Conservation (phyloP, 805 yeast genomes). For the Suhomyces sp. region DNA sequence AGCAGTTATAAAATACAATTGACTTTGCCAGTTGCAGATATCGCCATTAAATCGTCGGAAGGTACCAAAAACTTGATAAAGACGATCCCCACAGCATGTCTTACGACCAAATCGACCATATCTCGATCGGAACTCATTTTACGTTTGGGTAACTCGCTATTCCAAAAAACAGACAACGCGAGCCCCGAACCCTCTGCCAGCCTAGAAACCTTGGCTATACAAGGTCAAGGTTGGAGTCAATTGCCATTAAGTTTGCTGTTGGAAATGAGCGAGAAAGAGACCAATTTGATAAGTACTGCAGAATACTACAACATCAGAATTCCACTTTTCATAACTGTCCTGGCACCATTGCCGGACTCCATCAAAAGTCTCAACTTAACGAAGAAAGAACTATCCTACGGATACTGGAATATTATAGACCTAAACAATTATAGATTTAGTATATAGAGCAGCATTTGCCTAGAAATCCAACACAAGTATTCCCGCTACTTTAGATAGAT, state of each 20-base stretch:
- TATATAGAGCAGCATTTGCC: not conserved
- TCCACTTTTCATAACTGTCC: slow-evolving; percentile 30
- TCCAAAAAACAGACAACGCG: not conserved
- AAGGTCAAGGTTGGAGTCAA: slow-evolving; percentile 34
- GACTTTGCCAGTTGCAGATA: slow-evolving; percentile 25
- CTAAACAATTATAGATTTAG: slow-evolving; percentile 7
- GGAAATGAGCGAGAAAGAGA: slow-evolving; percentile 1
- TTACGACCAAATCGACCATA: slow-evolving; percentile 26
- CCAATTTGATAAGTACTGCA: not conserved
- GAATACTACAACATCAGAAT: slow-evolving; percentile 12
- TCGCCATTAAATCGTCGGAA: slow-evolving; percentile 18
- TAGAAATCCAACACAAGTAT: slow-evolving; percentile 55
- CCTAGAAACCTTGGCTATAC: slow-evolving; percentile 16
- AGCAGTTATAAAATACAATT: slow-evolving; percentile 7
- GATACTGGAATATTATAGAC: slow-evolving; percentile 24
- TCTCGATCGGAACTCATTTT: slow-evolving; percentile 31
- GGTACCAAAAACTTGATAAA: slow-evolving; percentile 23
- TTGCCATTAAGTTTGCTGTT: slow-evolving; percentile 25
- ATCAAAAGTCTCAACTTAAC: slow-evolving; percentile 14
- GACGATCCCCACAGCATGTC: slow-evolving; percentile 32
- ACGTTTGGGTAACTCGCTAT: slow-evolving; percentile 16
- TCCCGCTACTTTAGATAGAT: slow-evolving; percentile 55
- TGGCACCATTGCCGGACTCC: slow-evolving; percentile 21
- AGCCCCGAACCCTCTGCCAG: slow-evolving; percentile 5
- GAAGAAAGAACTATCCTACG: slow-evolving; percentile 18